Evolutionary conservation across 805 yeast genomes (phyloP).

Genomic region (Wickerhamiella azymoides): DNA sequence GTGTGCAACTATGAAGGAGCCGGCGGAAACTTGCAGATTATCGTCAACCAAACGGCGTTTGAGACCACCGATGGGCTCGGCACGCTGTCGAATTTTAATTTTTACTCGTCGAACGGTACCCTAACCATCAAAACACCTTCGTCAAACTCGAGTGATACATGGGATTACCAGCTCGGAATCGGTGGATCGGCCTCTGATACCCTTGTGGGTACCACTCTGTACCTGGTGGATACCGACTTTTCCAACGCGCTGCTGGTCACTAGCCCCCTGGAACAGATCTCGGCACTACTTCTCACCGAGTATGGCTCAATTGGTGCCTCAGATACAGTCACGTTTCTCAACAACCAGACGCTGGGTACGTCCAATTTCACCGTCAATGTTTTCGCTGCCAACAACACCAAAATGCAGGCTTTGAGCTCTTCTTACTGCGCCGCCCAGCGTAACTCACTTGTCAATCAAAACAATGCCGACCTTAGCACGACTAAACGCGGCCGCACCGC

Average conservation of each 20-base stretch:
- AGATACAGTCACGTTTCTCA: neutral
- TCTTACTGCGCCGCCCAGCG: slow-evolving; percentile 64
- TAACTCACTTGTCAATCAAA: slow-evolving; percentile 31
- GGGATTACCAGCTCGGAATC: slow-evolving; percentile 56
- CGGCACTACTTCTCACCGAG: slow-evolving; percentile 4
- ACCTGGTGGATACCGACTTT: slow-evolving; percentile 56
- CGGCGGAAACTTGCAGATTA: neutral
- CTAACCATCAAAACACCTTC: slow-evolving; percentile 11
- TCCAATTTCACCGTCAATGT: slow-evolving; percentile 14
- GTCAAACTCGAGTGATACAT: slow-evolving; percentile 19
- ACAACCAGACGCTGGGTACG: slow-evolving; percentile 16
- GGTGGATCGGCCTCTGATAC: slow-evolving; percentile 24
- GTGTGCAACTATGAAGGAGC: slow-evolving; percentile 6
- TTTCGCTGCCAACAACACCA: neutral
- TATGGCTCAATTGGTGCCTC: neutral
- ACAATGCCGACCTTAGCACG: slow-evolving; percentile 21
- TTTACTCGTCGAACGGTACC: slow-evolving; percentile 4
- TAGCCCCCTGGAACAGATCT: slow-evolving; percentile 10
- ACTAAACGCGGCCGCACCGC: slow-evolving; percentile 35
- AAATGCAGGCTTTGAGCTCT: slow-evolving; percentile 26
- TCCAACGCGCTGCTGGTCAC: slow-evolving; percentile 53
- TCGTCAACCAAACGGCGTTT: neutral
- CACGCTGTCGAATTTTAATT: neutral
- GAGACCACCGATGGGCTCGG: slow-evolving; percentile 3
- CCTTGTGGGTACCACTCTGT: slow-evolving; percentile 16